A percentile compares a stretch with the other conserved stretches of the same genome.
These are phyloP conservation scores for Alternaria sp. DNA, from an alignment of 2,329 filamentous ascomycete genomes.

Conservation along the genomic window DNA sequence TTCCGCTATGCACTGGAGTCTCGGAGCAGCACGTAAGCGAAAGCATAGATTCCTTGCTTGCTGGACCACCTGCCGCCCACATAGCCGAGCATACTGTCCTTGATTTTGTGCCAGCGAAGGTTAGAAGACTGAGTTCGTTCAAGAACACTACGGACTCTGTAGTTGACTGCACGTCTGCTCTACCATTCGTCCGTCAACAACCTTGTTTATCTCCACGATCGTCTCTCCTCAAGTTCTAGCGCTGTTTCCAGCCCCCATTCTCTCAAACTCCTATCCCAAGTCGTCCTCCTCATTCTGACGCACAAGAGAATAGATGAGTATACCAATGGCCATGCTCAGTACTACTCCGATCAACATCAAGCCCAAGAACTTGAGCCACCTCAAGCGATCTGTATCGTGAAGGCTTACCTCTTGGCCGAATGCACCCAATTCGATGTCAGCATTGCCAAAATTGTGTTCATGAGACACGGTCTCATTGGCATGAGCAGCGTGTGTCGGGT, in stretches of 20 bases:
- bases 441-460: neutral
- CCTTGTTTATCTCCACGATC: neutral
- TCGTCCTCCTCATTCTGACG: neutral
- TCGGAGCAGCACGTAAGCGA: neutral
- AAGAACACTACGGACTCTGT: neutral
- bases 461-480: neutral
- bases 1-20: neutral
- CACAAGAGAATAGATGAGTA: neutral
- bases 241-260: too few relatives aligned
- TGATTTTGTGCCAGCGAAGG: neutral
- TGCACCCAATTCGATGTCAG: constrained; percentile 1
- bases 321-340: constrained; percentile 1
- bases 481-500: neutral
- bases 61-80: neutral
- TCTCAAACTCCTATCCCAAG: neutral
- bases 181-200: neutral
- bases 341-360: neutral
- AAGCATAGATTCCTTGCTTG: neutral
- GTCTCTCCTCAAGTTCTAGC: neutral
- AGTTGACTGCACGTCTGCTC: neutral
- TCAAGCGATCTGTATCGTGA: too few relatives aligned
- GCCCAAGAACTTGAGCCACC: neutral
- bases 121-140: too few relatives aligned
- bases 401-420: rapidly evolving
- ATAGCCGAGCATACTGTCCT: neutral